These are phyloP conservation scores for Santalum album DNA, from an alignment of 164 flowering plant genomes.

Conservation along the genomic window DNA sequence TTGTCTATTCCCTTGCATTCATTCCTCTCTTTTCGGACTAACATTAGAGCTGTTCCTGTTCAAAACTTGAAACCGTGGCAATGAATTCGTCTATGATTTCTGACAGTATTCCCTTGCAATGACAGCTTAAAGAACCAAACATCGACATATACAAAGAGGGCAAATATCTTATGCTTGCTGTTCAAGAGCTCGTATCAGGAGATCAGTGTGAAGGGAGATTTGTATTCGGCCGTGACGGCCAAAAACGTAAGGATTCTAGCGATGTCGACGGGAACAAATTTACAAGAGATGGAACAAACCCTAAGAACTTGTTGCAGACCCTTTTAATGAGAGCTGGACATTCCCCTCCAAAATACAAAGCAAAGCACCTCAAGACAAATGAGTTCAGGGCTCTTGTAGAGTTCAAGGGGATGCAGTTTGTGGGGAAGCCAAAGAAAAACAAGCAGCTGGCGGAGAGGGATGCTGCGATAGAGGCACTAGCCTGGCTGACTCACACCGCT, in stretches of 20 bases:
- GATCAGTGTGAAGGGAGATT: constrained; percentile 96
- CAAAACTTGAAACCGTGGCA: no score
- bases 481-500: constrained; percentile 93
- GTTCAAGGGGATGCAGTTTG: constrained; percentile 98
- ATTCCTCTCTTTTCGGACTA: no score
- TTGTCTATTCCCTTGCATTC: no score
- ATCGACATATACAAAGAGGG: constrained; percentile 86
- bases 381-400: constrained; percentile 89
- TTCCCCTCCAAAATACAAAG: constrained; percentile 86
- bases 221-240: constrained; percentile 84
- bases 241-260: constrained; percentile 34
- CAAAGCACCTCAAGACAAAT: constrained; percentile 88
- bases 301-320: constrained; percentile 90
- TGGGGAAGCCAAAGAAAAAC: constrained; percentile 86
- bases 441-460: constrained; percentile 92
- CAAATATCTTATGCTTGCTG: constrained; percentile 85
- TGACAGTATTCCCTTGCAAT: neutral
- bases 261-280: constrained; percentile 25
- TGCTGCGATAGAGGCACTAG: constrained; percentile 92
- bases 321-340: constrained; percentile 96
- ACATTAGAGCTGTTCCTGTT: no score
- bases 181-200: constrained; percentile 84
- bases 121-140: constrained; percentile 69
- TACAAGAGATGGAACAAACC: constrained; percentile 76
- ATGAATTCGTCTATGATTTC: neutral